A percentile compares a stretch with the other conserved stretches of the same genome.
These are phyloP conservation scores for Novakomyces olei DNA, from an alignment of 805 yeast species.

Conservation along the genomic window DNA sequence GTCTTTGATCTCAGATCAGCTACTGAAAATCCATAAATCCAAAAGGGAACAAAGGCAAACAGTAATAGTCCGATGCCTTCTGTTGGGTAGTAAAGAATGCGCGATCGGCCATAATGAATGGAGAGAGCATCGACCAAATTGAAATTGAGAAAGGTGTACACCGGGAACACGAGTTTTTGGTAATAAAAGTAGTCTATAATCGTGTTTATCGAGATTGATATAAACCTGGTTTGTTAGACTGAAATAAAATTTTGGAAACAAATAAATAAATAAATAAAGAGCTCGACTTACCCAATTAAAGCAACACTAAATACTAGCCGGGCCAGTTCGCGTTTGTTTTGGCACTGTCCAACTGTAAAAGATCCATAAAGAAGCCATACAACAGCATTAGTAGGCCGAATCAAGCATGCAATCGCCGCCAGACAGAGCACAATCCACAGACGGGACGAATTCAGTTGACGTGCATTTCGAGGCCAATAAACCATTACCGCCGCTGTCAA, in stretches of 20 bases:
- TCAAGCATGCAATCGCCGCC: slow-evolving; percentile 17
- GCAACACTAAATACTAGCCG: background rate
- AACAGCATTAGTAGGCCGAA: slow-evolving; percentile 67
- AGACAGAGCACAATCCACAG: slow-evolving; percentile 18
- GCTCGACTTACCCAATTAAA: slow-evolving; percentile 8
- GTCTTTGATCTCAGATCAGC: background rate
- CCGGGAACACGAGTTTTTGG: slow-evolving; percentile 25
- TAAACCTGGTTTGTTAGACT: too few species aligned
- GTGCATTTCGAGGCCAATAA: slow-evolving; percentile 43
- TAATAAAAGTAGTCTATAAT: slow-evolving; percentile 41
- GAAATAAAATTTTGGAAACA: background rate
- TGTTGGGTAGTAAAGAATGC: slow-evolving; percentile 61
- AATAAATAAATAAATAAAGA: slow-evolving; percentile 3
- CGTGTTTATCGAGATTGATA: slow-evolving; percentile 20
- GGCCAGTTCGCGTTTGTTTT: slow-evolving; percentile 5
- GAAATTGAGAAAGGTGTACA: slow-evolving; percentile 49
- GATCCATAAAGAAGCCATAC: slow-evolving; percentile 51
- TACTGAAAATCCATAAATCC: slow-evolving; percentile 22
- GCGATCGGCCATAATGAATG: slow-evolving; percentile 62
- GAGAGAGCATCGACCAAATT: slow-evolving; percentile 55
- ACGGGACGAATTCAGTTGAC: background rate
- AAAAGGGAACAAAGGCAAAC: slow-evolving; percentile 43
- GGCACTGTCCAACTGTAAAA: slow-evolving; percentile 12
- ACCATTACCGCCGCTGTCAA: slow-evolving; percentile 44
- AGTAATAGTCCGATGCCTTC: slow-evolving; percentile 68